Percentiles rank a stretch among this genome's conserved stretches.
phyloP scores from a whole-genome alignment of 345 rosid genomes.

The Cardamine resedifolia region DNA sequence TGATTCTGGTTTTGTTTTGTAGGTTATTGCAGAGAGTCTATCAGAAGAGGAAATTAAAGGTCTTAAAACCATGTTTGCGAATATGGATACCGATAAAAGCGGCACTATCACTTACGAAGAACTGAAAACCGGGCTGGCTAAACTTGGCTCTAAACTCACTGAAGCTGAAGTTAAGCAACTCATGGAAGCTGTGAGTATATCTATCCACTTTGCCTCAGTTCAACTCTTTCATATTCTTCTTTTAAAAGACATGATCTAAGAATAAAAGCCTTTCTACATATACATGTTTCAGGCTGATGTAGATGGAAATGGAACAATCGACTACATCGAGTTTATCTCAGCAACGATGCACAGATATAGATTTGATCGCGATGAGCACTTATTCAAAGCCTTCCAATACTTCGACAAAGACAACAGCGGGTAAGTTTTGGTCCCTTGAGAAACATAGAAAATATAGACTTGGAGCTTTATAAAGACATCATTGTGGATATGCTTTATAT shows the following conservation, averaged over 20 bases:
- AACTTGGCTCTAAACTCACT: conserved; percentile 68
- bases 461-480: background rate
- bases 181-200: conserved; percentile 74
- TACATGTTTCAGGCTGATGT: conserved; percentile 56
- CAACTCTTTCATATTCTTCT: background rate
- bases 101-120: conserved; percentile 85
- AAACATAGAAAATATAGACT: background rate
- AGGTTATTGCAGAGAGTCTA: conserved; percentile 80
- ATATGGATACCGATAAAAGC: conserved; percentile 80
- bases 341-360: conserved; percentile 75
- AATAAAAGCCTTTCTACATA: background rate
- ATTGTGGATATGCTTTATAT: background rate
- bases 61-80: conserved; percentile 67
- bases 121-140: conserved; percentile 60
- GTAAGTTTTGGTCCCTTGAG: conserved; percentile 27
- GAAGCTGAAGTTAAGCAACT: conserved; percentile 82
- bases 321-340: conserved; percentile 80
- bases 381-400: conserved; percentile 72
- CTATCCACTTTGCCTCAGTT: background rate
- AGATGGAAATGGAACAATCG: conserved; percentile 88
- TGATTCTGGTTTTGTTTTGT: conserved; percentile 7
- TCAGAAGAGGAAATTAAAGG: conserved; percentile 79
- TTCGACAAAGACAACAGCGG: conserved; percentile 82
- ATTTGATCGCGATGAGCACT: conserved; percentile 66
- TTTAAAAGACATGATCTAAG: background rate